Evolutionary conservation across 441 rosid genomes (phyloP).

Genomic region (Euphorbia schlechtendalii): DNA sequence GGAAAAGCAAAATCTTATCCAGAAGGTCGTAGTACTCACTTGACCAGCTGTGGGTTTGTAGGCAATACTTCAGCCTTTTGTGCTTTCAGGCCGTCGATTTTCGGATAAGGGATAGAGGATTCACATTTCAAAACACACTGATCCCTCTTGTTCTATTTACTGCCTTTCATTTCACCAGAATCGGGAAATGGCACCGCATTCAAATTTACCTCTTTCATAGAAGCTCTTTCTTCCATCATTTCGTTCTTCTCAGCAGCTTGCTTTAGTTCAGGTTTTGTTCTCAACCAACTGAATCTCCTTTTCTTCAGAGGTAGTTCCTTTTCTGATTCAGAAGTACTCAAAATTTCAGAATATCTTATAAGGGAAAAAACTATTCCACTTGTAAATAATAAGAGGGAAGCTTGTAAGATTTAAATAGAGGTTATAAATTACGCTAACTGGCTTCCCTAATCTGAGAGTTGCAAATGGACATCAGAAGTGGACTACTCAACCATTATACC

Average conservation of each 20-base stretch:
- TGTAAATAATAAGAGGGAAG: not conserved
- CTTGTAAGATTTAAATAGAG: not conserved
- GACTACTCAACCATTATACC: not conserved
- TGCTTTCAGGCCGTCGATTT: not conserved
- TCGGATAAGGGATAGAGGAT: constrained; percentile 11
- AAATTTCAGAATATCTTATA: not conserved
- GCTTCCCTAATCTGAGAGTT: not conserved
- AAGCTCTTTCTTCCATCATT: constrained; percentile 1
- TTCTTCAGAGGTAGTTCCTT: constrained; percentile 18
- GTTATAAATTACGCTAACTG: not conserved
- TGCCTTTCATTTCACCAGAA: constrained; percentile 2
- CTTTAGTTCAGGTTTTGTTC: not conserved
- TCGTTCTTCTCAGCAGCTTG: not conserved
- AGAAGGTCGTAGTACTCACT: constrained; percentile 12
- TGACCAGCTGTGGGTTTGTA: not conserved
- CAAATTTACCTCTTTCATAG: constrained; percentile 3
- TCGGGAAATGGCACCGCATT: not conserved
- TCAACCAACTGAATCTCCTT: constrained; percentile 8
- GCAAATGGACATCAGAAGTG: not conserved
- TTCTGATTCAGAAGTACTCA: constrained; percentile 18
- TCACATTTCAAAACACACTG: constrained; percentile 16
- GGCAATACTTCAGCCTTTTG: not conserved
- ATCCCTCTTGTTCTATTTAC: constrained; percentile 3
- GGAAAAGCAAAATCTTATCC: not conserved
- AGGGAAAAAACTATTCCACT: not conserved